phyloP scores from a whole-genome alignment of 495 filamentous ascomycete species.

The Penicillium argentinense region DNA sequence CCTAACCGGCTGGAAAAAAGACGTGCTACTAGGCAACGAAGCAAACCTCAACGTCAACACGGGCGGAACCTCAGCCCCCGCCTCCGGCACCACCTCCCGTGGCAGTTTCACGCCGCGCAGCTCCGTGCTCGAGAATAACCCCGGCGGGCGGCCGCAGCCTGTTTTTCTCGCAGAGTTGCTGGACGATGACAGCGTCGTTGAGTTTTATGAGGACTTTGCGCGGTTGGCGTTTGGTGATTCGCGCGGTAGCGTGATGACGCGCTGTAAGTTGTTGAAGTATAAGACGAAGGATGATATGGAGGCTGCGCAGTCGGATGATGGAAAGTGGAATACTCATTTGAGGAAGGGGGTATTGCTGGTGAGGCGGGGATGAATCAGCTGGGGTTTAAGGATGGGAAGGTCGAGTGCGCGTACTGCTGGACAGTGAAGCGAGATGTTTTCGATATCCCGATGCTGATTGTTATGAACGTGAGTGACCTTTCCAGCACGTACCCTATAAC shows the following conservation, averaged over 20 bases:
- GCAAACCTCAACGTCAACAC: slow-evolving; percentile 88
- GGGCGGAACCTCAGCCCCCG: slow-evolving; percentile 37
- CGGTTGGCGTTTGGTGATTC: slow-evolving; percentile 87
- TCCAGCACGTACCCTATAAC: neutral
- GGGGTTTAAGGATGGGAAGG: slow-evolving; percentile 82
- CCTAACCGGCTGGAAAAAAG: slow-evolving; percentile 90
- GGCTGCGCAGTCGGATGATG: slow-evolving; percentile 40
- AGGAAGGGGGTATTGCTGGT: slow-evolving; percentile 64
- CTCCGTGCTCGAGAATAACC: slow-evolving; percentile 24
- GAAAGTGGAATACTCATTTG: slow-evolving; percentile 45
- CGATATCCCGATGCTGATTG: slow-evolving; percentile 97
- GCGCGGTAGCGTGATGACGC: slow-evolving; percentile 75
- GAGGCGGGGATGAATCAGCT: slow-evolving; percentile 73
- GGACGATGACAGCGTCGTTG: slow-evolving; percentile 88
- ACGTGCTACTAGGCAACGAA: slow-evolving; percentile 84
- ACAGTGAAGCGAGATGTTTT: slow-evolving; percentile 95
- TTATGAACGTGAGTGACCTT: slow-evolving; percentile 80
- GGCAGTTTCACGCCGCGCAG: slow-evolving; percentile 52
- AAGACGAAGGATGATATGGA: slow-evolving; percentile 68
- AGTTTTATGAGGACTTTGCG: slow-evolving; percentile 96
- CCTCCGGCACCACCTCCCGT: slow-evolving; percentile 37
- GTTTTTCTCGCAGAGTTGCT: slow-evolving; percentile 90
- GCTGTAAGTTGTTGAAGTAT: slow-evolving; percentile 89
- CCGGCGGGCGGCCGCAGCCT: slow-evolving; percentile 55
- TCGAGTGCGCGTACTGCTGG: slow-evolving; percentile 95